Evolutionary conservation across 2,329 filamentous ascomycete species (phyloP), one percentile per base, ranked within the genome.

Genomic region (Neurospora sp.): DNA sequence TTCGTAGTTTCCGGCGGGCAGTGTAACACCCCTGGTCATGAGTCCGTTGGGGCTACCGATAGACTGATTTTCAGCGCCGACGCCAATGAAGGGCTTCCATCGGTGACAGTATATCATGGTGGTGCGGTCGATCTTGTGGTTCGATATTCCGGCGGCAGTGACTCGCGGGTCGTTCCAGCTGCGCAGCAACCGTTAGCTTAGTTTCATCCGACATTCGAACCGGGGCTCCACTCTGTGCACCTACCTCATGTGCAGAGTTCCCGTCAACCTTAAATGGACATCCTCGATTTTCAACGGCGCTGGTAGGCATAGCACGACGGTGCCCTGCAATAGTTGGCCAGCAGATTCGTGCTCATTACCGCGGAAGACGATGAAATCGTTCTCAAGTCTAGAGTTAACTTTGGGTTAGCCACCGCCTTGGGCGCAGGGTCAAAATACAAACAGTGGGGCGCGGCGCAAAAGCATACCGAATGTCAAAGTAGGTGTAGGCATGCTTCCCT

Each of bases 1-100:
- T 79, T 94, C 91, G 80, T 96, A 93, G 80, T 95, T 95, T 72
- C 91, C 91, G 36, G 90, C 87, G 4, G 86, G 84, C 36, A 95
- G 82, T 6, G 85, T 85, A 73, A 84, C 83, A 75, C 86, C 87
- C 78, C 84, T 85, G 28, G 23, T 62, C 72, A 86, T 84, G n/a
- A 82, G 82, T 6, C 78, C 43, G 1, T 66, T 41, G 37, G 67
- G 68, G 15, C 68, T 67, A 33, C 70, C 69, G 6, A 71, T 43
- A 19, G 67, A 52, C 5, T 68, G 69, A 39, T 71, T 71, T 43
- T 39, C 65, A 0, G 73, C 62, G 40, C 74, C 74, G 8, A 74
- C 79, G 70, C 84, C 86, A 52, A 88, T 84, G 75, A 95, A 93
- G 33, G 86, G 86, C 8, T 83, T 75, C 90, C 91, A 94, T 72